Percentiles rank a stretch among this genome's conserved stretches.
These are phyloP conservation scores for Trichoderma sp. DNA, from an alignment of 2,329 filamentous ascomycete species.

Conservation along the genomic window DNA sequence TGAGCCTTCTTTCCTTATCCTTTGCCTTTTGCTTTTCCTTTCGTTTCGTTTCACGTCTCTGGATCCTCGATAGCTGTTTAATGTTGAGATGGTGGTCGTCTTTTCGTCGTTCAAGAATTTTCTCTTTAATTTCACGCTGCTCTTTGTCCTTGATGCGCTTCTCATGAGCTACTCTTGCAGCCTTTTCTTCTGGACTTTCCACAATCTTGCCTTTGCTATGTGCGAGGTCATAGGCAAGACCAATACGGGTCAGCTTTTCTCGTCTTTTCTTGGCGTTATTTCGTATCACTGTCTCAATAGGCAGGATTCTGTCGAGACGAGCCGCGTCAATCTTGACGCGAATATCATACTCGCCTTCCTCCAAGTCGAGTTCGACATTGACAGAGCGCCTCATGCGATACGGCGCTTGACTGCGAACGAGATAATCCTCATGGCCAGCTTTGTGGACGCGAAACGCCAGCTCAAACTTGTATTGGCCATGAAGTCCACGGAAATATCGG, in stretches of 20 bases:
- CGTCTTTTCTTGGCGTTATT: constrained; percentile 61
- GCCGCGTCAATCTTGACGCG: constrained; percentile 73
- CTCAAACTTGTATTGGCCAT: constrained; percentile 57
- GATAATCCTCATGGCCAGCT: constrained; percentile 52
- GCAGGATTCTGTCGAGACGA: constrained; percentile 50
- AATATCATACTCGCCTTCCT: constrained; percentile 73
- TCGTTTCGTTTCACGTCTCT: constrained; percentile 51
- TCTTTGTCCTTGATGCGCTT: constrained; percentile 44
- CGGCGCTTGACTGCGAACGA: constrained; percentile 55
- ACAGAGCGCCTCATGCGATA: constrained; percentile 71
- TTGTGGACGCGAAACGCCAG: constrained; percentile 57
- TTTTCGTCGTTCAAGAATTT: constrained; percentile 45
- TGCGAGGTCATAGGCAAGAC: constrained; percentile 69
- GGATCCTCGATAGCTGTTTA: constrained; percentile 39
- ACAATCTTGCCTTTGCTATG: constrained; percentile 62
- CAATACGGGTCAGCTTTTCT: constrained; percentile 74
- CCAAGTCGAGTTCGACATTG: constrained; percentile 73
- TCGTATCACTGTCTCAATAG: constrained; percentile 68
- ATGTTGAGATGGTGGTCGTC: constrained; percentile 39
- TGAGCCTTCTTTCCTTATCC: constrained; percentile 54
- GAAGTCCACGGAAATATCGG: constrained; percentile 58
- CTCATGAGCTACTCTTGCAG: constrained; percentile 47
- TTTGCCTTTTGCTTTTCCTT: constrained; percentile 82
- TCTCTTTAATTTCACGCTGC: constrained; percentile 40
- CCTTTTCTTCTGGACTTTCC: constrained; percentile 52